A percentile compares a stretch with the other conserved stretches of the same genome.
Evolutionary conservation across 768 basidiomycete species (phyloP).

Genomic region (Psilocybe cubensis): DNA sequence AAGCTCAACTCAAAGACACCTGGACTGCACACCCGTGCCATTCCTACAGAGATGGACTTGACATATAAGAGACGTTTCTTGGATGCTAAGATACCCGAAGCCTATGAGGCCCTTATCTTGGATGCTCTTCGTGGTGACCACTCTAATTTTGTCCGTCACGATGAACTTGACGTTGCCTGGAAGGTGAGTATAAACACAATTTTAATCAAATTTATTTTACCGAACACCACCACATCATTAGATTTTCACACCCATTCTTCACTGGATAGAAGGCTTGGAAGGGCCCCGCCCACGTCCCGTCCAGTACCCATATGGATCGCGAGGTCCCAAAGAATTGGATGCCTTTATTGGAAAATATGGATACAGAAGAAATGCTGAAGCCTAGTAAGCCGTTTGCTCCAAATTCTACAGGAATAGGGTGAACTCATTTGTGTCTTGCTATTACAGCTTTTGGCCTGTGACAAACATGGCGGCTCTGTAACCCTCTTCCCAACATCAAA

Average conservation of each 20-base stretch:
- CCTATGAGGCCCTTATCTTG: slow-evolving; percentile 93
- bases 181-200: slow-evolving; percentile 60
- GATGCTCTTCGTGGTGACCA: slow-evolving; percentile 98
- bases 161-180: slow-evolving; percentile 98
- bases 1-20: slow-evolving; percentile 97
- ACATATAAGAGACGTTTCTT: slow-evolving; percentile 96
- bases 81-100: slow-evolving; percentile 92
- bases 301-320: slow-evolving; percentile 90
- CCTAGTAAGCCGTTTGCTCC: slow-evolving; percentile 65
- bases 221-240: slow-evolving; percentile 30
- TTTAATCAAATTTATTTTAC: neutral
- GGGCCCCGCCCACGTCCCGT: slow-evolving; percentile 72
- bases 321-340: slow-evolving; percentile 89
- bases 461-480: slow-evolving; percentile 67
- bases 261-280: slow-evolving; percentile 89
- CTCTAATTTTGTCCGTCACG: slow-evolving; percentile 98
- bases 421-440: slow-evolving; percentile 10
- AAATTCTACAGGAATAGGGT: neutral
- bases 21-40: slow-evolving; percentile 85
- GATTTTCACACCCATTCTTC: slow-evolving; percentile 94
- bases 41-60: slow-evolving; percentile 97
- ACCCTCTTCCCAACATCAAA: slow-evolving; percentile 15
- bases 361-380: slow-evolving; percentile 65
- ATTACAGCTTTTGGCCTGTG: slow-evolving; percentile 69
- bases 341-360: slow-evolving; percentile 76